Conservation (phyloP, 2,329 filamentous ascomycete species). For the Byssoonygena ceratinophila region DNA sequence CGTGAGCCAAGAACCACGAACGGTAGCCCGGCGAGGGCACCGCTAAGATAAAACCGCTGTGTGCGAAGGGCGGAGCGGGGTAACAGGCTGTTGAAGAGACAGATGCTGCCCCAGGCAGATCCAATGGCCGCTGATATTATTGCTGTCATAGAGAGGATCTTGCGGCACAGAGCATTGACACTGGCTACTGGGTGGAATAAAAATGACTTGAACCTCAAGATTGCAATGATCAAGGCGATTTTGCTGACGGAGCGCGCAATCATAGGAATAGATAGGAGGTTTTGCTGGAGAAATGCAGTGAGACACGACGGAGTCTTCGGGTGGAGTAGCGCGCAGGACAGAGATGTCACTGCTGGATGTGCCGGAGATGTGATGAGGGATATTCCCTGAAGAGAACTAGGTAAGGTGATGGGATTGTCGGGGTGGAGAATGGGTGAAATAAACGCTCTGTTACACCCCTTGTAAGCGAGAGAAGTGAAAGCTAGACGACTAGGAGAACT, state of each 20-base stretch:
- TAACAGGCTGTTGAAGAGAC: conserved; percentile 72
- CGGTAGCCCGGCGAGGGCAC: conserved; percentile 65
- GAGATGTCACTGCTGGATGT: conserved; percentile 71
- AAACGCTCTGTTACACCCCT: conserved; percentile 48
- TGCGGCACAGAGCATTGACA: conserved; percentile 54
- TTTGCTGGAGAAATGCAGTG: conserved; percentile 78
- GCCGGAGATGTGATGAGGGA: conserved; percentile 70
- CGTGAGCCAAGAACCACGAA: conserved; percentile 59
- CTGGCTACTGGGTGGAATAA: conserved; percentile 59
- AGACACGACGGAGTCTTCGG: conserved; percentile 78
- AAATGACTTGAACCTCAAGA: conserved; percentile 58
- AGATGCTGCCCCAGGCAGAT: conserved; percentile 78
- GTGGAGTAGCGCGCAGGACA: conserved; percentile 84
- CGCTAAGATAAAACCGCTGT: conserved; percentile 81
- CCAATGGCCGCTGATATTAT: conserved; percentile 77
- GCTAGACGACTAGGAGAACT: conserved; percentile 27
- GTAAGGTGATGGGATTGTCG: conserved; percentile 44
- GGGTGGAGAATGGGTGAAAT: conserved; percentile 82
- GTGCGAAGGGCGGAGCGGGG: conserved; percentile 65
- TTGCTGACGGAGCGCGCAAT: conserved; percentile 61
- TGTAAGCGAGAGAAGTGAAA: neutral
- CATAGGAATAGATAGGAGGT: conserved; percentile 69
- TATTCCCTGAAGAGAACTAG: conserved; percentile 58
- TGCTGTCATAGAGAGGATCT: conserved; percentile 62
- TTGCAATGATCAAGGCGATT: conserved; percentile 55